Evolutionary conservation across 345 rosid species (phyloP).

Genomic region (Euphorbia pulcherrima): DNA sequence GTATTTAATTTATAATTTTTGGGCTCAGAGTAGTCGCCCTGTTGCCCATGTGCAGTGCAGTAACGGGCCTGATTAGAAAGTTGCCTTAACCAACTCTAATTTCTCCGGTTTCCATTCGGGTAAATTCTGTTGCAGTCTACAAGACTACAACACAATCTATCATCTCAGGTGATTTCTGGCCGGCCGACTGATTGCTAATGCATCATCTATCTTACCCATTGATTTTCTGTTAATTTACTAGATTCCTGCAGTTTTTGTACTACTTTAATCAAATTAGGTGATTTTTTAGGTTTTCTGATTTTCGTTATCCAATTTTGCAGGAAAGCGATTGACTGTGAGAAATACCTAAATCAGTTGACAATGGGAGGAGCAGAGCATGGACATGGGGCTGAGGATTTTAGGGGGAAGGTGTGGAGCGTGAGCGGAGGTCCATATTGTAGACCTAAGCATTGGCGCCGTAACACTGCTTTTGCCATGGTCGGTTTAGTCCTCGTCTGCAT

Average conservation of each 20-base stretch:
- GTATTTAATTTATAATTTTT: no score
- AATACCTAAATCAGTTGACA: neutral
- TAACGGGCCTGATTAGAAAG: no score
- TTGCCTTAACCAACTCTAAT: no score
- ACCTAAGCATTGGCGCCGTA: slow-evolving; percentile 96
- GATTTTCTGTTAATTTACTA: neutral
- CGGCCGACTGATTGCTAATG: neutral
- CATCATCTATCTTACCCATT: neutral
- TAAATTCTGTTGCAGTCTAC: neutral
- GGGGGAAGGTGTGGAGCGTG: slow-evolving; percentile 94
- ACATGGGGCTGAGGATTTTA: slow-evolving; percentile 78
- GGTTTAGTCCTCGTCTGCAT: slow-evolving; percentile 81
- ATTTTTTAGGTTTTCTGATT: slow-evolving; percentile 9
- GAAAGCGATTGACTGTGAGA: neutral
- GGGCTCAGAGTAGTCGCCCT: no score
- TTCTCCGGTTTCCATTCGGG: neutral
- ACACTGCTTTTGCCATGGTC: slow-evolving; percentile 90
- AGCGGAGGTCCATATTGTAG: slow-evolving; percentile 90
- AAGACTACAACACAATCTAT: neutral
- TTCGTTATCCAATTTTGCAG: neutral
- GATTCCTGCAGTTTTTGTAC: neutral
- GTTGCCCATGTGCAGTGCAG: no score
- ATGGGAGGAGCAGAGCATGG: slow-evolving; percentile 67
- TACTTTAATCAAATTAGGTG: neutral
- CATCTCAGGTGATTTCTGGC: neutral